A percentile compares a stretch with the other conserved stretches of the same genome.
Conservation (phyloP, 345 rosid genomes). For the Populus tremula region DNA sequence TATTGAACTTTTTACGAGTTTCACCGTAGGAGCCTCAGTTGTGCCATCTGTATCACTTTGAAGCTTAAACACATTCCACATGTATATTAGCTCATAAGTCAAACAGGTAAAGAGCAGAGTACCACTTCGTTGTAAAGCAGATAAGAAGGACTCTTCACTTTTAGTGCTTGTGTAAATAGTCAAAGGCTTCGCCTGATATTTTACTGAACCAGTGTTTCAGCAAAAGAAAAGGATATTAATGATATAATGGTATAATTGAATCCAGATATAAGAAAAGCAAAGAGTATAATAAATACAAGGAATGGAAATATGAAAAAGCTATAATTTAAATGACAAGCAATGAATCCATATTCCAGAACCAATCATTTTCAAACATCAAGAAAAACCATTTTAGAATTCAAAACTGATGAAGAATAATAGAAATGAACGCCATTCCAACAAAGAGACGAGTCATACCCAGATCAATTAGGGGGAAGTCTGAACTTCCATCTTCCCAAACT, state of each 20-base stretch:
- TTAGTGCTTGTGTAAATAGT: constrained; percentile 84
- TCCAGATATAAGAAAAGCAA: not conserved
- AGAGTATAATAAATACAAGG: not conserved
- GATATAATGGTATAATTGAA: constrained; percentile 5
- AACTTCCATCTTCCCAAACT: constrained; percentile 84
- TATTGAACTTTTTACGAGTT: constrained; percentile 83
- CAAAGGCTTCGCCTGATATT: constrained; percentile 80
- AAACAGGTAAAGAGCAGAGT: constrained; percentile 22
- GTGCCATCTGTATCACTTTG: constrained; percentile 56
- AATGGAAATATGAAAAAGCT: not conserved
- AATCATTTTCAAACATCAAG: not conserved
- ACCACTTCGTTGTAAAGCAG: constrained; percentile 85
- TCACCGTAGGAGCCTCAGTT: constrained; percentile 54
- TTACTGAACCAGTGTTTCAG: constrained; percentile 46
- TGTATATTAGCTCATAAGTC: constrained; percentile 9
- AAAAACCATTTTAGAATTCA: not conserved
- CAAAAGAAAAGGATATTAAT: constrained; percentile 7
- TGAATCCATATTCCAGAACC: not conserved
- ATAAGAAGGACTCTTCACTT: constrained; percentile 77
- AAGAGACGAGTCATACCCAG: constrained; percentile 48
- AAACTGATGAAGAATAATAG: not conserved
- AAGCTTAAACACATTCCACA: constrained; percentile 25
- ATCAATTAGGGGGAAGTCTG: constrained; percentile 70
- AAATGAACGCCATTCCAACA: constrained; percentile 7
- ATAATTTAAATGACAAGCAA: not conserved